Conservation (phyloP, 108 stramenopile species). For the Skeletonema costatum region DNA sequence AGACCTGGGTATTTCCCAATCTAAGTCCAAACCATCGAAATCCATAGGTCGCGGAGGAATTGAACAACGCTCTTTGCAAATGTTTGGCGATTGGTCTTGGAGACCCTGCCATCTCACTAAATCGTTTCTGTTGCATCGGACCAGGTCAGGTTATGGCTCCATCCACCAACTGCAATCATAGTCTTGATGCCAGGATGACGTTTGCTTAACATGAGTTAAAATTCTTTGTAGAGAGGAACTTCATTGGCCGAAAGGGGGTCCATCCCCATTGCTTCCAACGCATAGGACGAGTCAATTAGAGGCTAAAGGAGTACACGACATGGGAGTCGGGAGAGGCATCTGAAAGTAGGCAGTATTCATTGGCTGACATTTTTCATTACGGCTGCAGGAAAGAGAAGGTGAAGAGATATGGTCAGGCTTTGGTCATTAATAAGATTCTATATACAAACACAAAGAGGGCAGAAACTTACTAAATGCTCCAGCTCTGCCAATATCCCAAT, state of each 20-base stretch:
- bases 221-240: constrained; percentile 49
- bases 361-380: constrained; percentile 45
- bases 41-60: constrained; percentile 28
- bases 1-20: constrained; percentile 49
- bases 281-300: constrained; percentile 44
- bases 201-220: constrained; percentile 48
- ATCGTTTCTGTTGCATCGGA: constrained; percentile 48
- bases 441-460: neutral
- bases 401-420: neutral
- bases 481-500: constrained; percentile 57
- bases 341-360: constrained; percentile 39
- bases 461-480: constrained; percentile 49
- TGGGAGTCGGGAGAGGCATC: constrained; percentile 44
- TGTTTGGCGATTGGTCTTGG: constrained; percentile 21
- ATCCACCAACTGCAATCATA: constrained; percentile 55
- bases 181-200: constrained; percentile 43
- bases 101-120: constrained; percentile 40
- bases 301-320: constrained; percentile 50
- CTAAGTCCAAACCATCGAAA: constrained; percentile 46
- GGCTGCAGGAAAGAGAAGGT: constrained; percentile 11
- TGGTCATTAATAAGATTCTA: neutral
- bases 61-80: constrained; percentile 47
- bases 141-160: constrained; percentile 53
- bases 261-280: constrained; percentile 50
- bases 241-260: constrained; percentile 43